These are phyloP conservation scores for Capronia americana DNA, from an alignment of 2,329 filamentous ascomycete genomes.

Conservation along the genomic window DNA sequence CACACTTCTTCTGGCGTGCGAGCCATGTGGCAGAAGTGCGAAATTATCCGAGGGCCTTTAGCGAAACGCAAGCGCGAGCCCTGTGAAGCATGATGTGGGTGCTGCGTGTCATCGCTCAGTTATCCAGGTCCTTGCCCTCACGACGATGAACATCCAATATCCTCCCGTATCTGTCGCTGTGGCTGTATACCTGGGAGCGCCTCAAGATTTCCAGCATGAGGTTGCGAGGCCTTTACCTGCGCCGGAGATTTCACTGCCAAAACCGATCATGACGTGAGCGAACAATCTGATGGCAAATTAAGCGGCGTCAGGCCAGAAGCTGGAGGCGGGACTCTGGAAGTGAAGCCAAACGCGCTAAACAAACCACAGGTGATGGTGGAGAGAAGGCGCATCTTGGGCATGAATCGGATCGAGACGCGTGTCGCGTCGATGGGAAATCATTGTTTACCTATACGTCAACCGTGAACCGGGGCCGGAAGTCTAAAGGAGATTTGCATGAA, in stretches of 20 bases:
- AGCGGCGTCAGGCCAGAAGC: slow-evolving; percentile 23
- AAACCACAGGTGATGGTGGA: slow-evolving; percentile 6
- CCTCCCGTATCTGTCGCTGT: not conserved
- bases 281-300: slow-evolving; percentile 28
- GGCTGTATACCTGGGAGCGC: not conserved
- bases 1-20: not conserved
- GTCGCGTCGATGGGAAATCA: slow-evolving; percentile 18
- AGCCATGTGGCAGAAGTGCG: not conserved
- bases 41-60: not conserved
- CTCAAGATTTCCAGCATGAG: not conserved
- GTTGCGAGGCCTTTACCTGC: not conserved
- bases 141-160: not conserved
- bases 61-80: not conserved
- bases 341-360: slow-evolving; percentile 11
- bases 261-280: not conserved
- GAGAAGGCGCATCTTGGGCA: slow-evolving; percentile 2
- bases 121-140: not conserved
- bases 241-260: slow-evolving; percentile 2
- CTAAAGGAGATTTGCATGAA: slow-evolving; percentile 22
- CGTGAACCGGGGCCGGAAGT: slow-evolving; percentile 5
- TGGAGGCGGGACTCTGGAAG: slow-evolving; percentile 10
- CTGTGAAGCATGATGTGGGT: not conserved
- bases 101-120: not conserved
- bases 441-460: slow-evolving; percentile 29
- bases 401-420: slow-evolving; percentile 18